These are phyloP conservation scores for Jatropha podagrica DNA, from an alignment of 441 rosid species.

Conservation along the genomic window DNA sequence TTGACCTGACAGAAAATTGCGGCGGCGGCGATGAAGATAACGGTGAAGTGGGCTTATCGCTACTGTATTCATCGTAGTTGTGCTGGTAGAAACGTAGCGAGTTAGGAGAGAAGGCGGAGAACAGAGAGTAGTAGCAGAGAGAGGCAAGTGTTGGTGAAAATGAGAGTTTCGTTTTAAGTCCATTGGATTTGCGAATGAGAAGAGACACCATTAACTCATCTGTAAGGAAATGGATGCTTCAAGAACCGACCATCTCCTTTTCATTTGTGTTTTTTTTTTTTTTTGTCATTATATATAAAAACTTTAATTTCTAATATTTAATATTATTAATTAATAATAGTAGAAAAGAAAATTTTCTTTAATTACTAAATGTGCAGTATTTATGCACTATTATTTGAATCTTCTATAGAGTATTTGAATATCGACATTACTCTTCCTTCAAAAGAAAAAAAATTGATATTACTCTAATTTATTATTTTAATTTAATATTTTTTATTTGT, in stretches of 20 bases:
- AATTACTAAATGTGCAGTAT: too few species aligned
- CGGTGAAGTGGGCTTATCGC: conserved; percentile 7
- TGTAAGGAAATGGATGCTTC: not conserved
- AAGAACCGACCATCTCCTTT: not conserved
- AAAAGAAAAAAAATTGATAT: too few species aligned
- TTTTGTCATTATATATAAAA: too few species aligned
- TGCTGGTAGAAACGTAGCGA: conserved; percentile 21
- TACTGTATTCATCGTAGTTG: not conserved
- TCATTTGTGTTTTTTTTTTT: not conserved
- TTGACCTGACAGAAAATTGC: conserved; percentile 45
- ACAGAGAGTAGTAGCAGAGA: conserved; percentile 15
- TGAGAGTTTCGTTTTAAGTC: conserved; percentile 29
- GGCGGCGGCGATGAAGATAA: conserved; percentile 29
- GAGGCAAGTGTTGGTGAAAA: conserved; percentile 11
- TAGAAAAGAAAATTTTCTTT: too few species aligned
- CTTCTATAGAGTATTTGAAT: too few species aligned
- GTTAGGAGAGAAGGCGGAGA: conserved; percentile 29
- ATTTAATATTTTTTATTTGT: too few species aligned
- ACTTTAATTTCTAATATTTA: too few species aligned
- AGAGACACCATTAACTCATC: conserved; percentile 35
- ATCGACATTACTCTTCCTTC: too few species aligned
- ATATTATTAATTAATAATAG: too few species aligned
- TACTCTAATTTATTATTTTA: too few species aligned
- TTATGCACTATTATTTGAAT: too few species aligned
- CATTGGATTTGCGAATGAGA: conserved; percentile 31